Evolutionary conservation across 2,329 filamentous ascomycete genomes (phyloP).

Genomic region (Calycina herbarum): DNA sequence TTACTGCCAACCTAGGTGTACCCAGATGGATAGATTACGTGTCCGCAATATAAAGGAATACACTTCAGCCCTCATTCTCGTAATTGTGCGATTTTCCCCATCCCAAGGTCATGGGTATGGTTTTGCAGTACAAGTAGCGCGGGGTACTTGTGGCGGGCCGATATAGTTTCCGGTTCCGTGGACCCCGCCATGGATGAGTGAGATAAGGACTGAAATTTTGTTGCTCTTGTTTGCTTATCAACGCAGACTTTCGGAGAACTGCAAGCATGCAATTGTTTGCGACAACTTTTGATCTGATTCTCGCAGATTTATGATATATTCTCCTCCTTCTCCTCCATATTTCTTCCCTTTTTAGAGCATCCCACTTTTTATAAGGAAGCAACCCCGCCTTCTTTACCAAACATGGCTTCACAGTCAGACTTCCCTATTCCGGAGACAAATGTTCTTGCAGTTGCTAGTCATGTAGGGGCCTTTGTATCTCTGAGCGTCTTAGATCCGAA

Average conservation of each 20-base stretch:
- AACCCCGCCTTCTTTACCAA: slow-evolving; percentile 4
- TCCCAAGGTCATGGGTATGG: not conserved
- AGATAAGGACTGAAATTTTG: not conserved
- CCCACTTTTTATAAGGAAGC: not conserved
- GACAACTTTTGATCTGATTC: slow-evolving; percentile 5
- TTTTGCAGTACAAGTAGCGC: slow-evolving; percentile 19
- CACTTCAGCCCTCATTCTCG: not conserved
- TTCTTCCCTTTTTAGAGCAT: not conserved
- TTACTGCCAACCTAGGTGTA: not conserved
- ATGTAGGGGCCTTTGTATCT: slow-evolving; percentile 63
- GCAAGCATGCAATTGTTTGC: slow-evolving; percentile 8
- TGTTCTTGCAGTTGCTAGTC: slow-evolving; percentile 88
- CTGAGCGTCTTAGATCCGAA: slow-evolving; percentile 17
- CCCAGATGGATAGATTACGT: slow-evolving; percentile 4
- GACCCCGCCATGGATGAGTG: slow-evolving; percentile 16
- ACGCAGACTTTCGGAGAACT: not conserved
- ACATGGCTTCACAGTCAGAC: slow-evolving; percentile 28
- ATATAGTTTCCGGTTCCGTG: not conserved
- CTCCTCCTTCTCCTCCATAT: not conserved
- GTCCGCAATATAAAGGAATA: slow-evolving; percentile 6
- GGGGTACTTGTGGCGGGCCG: slow-evolving; percentile 22
- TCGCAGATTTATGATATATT: slow-evolving; percentile 5
- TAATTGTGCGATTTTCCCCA: not conserved
- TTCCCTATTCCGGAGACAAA: slow-evolving; percentile 55
- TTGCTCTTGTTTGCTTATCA: slow-evolving; percentile 7